Conservation (phyloP, 768 basidiomycete species). For the Pleurotus salmoneostramineus region DNA sequence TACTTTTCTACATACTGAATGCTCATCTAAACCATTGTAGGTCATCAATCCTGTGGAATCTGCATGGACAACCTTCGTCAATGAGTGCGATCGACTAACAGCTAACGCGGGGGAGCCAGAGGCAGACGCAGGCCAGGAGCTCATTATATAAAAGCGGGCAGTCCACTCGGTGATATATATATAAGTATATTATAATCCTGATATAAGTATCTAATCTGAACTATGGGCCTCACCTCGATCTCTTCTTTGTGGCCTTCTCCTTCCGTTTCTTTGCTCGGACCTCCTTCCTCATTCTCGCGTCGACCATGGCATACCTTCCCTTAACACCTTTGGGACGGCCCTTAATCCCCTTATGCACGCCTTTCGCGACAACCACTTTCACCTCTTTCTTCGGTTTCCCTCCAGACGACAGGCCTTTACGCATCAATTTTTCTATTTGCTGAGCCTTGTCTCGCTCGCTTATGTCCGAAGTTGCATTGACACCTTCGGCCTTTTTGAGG, state of each 20-base stretch:
- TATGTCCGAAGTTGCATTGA: conserved; percentile 84
- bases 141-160: too few species aligned
- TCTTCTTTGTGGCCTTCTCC: conserved; percentile 70
- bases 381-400: conserved; percentile 69
- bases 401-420: conserved; percentile 66
- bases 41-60: conserved; percentile 37
- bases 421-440: conserved; percentile 90
- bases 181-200: too few species aligned
- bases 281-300: conserved; percentile 92
- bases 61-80: conserved; percentile 39
- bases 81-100: conserved; percentile 33
- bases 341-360: conserved; percentile 82
- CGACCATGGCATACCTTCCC: conserved; percentile 93
- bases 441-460: conserved; percentile 94
- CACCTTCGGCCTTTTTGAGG: conserved; percentile 93
- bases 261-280: conserved; percentile 78
- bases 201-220: too few species aligned
- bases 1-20: neutral
- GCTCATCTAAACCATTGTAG: conserved; percentile 26
- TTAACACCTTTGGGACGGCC: conserved; percentile 95
- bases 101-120: conserved; percentile 5
- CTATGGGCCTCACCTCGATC: conserved; percentile 27
- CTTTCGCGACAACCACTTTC: conserved; percentile 90
- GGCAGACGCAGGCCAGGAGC: neutral
- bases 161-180: too few species aligned